Percentiles rank a stretch among this genome's conserved stretches.
These are phyloP conservation scores for Lithospermum erythrorhizon DNA, from an alignment of 257 asterid species.

Conservation along the genomic window DNA sequence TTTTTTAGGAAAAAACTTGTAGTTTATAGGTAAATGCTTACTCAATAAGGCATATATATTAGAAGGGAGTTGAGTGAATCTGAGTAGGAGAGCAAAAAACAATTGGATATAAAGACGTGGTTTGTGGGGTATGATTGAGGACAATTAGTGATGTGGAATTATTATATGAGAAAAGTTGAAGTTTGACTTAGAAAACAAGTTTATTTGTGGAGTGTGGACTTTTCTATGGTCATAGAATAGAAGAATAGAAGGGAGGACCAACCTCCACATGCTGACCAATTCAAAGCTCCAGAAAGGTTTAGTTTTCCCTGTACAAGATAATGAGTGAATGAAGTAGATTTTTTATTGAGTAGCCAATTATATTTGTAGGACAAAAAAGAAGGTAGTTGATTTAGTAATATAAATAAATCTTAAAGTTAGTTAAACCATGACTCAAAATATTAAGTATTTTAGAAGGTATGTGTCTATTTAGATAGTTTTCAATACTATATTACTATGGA, in stretches of 20 bases:
- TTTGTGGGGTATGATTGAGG: conserved; percentile 11
- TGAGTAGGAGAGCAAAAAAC: conserved; percentile 15
- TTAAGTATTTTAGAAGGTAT: too few relatives aligned
- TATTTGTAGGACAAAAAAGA: background rate
- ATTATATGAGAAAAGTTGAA: conserved; percentile 37
- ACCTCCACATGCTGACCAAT: conserved; percentile 14
- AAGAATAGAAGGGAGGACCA: conserved; percentile 7
- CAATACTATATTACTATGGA: too few relatives aligned
- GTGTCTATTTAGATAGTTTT: too few relatives aligned
- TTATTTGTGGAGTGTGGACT: conserved; percentile 28
- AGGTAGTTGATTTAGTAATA: too few relatives aligned
- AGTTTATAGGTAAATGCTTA: too few relatives aligned
- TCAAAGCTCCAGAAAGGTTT: conserved; percentile 14
- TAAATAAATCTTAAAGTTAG: too few relatives aligned
- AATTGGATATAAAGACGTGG: conserved; percentile 28
- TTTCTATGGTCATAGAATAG: conserved; percentile 28
- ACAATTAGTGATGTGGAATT: conserved; percentile 30
- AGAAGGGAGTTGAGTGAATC: conserved; percentile 6
- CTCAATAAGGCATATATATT: too few relatives aligned
- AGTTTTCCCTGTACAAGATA: background rate
- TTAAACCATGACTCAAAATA: too few relatives aligned
- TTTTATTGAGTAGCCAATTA: background rate
- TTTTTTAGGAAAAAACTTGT: too few relatives aligned
- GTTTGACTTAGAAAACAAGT: conserved; percentile 74
- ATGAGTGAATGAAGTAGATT: background rate